phyloP scores from a whole-genome alignment of 345 rosid species.

The Salix arbutifolia region DNA sequence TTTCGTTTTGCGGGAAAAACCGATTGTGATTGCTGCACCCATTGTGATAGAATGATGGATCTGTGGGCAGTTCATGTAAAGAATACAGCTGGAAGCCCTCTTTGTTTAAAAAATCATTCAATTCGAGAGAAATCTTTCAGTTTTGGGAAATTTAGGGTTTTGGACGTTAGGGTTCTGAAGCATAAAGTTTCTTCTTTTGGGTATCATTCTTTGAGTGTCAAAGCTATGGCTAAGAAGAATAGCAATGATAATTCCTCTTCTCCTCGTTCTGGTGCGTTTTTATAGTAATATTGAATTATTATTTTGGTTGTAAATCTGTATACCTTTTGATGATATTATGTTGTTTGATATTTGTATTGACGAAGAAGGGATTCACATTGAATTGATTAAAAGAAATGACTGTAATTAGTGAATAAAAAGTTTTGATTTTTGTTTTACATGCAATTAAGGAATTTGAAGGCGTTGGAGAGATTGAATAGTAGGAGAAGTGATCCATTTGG shows the following conservation, averaged over 20 bases:
- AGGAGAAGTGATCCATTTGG: background rate
- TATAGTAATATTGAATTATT: background rate
- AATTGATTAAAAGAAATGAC: background rate
- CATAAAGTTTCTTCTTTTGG: slow-evolving; percentile 21
- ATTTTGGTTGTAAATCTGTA: background rate
- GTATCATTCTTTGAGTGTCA: slow-evolving; percentile 35
- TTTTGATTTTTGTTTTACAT: background rate
- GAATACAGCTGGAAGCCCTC: slow-evolving; percentile 26
- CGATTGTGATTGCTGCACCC: background rate
- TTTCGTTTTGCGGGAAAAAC: background rate
- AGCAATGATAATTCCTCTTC: slow-evolving; percentile 23
- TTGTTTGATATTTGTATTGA: background rate
- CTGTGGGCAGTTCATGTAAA: slow-evolving; percentile 43
- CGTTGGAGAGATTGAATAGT: background rate
- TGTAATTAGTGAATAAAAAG: background rate
- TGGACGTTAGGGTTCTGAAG: slow-evolving; percentile 43
- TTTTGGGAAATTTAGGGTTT: slow-evolving; percentile 20
- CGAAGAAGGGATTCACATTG: background rate
- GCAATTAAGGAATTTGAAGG: background rate
- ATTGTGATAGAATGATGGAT: slow-evolving; percentile 37
- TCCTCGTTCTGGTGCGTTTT: slow-evolving; percentile 38
- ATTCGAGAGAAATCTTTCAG: slow-evolving; percentile 20
- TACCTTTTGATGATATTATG: background rate
- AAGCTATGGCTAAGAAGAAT: slow-evolving; percentile 63
- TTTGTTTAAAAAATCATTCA: slow-evolving; percentile 22